Evolutionary conservation across 2,329 filamentous ascomycete genomes (phyloP), one percentile per base, ranked within the genome.

Genomic region (Echinosphaeria canescens): DNA sequence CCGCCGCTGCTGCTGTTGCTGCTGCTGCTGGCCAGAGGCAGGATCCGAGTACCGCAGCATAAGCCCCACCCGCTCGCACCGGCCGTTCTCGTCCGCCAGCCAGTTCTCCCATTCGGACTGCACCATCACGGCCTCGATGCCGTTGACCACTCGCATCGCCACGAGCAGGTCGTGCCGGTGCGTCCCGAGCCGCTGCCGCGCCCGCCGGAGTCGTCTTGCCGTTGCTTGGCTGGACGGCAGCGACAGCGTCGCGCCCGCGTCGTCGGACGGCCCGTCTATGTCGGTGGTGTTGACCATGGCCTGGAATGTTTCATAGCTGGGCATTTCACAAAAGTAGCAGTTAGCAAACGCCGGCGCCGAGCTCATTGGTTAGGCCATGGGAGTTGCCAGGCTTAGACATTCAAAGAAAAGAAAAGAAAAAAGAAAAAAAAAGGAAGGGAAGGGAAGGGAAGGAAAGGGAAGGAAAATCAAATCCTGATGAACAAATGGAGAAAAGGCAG

Each of bases 41-140:
- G n/a, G n/a, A n/a, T n/a, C n/a, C n/a, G n/a, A n/a, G n/a, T n/a
- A n/a, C n/a, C 17, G 30, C 13, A 75, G 44, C 39, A 60, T 47
- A 17, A 41, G 42, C 15, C 54, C 50, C 5, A 66, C 53, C 41
- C 75, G 64, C 30, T 67, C 66, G 46, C 88, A 98, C 26, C 78
- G 65, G 18, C 58, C 49, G 34, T 70, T 73, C 51, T 98, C 88
- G 36, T 79, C 74, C 3, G 64, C 49, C 16, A 95, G 60, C 84
- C 85, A 98, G 34, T 79, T 78, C 51, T 92, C 84, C 74, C 82
- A 98, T 47, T 93, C 85, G 1, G 75, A 75, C 40, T 70, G 65
- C 28, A 95, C 49, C 45, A 92, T 73, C 46, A 93, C 82, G 31
- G 65, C 62, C 54, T 95, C 88, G 15, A 95, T 70, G 30, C 64